These are phyloP conservation scores for Epichloe sp. DNA, from an alignment of 2,329 filamentous ascomycete genomes.

Conservation along the genomic window DNA sequence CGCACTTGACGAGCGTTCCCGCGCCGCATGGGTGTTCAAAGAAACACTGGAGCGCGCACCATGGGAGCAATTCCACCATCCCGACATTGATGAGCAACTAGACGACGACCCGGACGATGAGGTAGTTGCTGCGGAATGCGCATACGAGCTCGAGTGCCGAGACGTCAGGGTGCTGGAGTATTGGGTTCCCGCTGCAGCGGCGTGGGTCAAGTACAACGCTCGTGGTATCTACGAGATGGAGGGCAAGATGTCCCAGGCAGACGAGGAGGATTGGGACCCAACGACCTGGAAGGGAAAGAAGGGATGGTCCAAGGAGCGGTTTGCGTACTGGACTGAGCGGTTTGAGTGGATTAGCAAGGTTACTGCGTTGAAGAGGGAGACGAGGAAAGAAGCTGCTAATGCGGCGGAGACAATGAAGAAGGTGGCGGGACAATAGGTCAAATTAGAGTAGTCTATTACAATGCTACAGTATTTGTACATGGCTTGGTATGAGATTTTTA, in stretches of 20 bases:
- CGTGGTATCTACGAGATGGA: conserved; percentile 1
- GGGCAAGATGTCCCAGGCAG: neutral
- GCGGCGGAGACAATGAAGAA: neutral
- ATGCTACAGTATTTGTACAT: too few relatives aligned
- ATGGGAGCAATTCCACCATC: conserved; percentile 2
- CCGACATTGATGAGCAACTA: conserved; percentile 1
- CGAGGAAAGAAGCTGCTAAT: neutral
- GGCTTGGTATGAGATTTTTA: too few relatives aligned
- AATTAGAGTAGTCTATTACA: too few relatives aligned
- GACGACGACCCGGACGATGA: conserved; percentile 1
- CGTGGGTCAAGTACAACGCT: neutral
- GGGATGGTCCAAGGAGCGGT: conserved; percentile 1
- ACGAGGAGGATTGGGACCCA: neutral
- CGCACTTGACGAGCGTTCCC: neutral
- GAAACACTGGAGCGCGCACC: neutral
- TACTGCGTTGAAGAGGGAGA: neutral
- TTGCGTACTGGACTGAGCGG: conserved; percentile 1
- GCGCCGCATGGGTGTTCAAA: neutral
- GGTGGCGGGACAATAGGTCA: neutral
- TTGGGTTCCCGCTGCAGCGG: conserved; percentile 1
- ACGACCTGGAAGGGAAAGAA: neutral
- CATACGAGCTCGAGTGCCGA: conserved; percentile 3
- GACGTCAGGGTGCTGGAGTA: conserved; percentile 1
- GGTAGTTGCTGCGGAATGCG: neutral
- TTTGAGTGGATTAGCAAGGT: conserved; percentile 4